Evolutionary conservation across 148 eudicot species (phyloP).

Genomic region (Chenopodium suecicum): DNA sequence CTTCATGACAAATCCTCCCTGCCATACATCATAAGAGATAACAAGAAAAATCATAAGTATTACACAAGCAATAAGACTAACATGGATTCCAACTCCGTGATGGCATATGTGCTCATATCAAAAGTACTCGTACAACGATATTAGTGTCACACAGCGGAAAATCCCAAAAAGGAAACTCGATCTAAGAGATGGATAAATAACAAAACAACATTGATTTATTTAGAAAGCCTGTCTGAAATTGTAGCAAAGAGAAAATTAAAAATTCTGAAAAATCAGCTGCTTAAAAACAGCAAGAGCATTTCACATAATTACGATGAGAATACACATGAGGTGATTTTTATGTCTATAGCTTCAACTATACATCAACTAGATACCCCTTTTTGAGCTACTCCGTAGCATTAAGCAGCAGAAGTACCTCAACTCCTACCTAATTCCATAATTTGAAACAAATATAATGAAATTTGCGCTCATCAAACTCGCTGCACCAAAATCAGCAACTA

Average conservation of each 20-base stretch:
- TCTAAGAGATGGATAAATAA: neutral
- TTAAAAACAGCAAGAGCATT: neutral
- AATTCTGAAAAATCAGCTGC: neutral
- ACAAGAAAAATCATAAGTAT: slow-evolving; percentile 8
- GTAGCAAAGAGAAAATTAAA: neutral
- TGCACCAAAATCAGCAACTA: neutral
- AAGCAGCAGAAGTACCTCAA: neutral
- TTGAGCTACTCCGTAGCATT: neutral
- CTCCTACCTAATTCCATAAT: neutral
- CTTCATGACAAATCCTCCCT: slow-evolving; percentile 32
- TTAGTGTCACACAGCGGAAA: neutral
- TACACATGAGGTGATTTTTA: neutral
- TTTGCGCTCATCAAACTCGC: neutral
- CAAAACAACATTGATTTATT: neutral
- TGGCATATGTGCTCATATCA: neutral
- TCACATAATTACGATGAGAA: neutral
- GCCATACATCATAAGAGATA: neutral
- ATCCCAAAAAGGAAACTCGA: neutral
- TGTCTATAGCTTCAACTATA: neutral
- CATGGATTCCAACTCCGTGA: neutral
- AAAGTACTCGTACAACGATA: neutral
- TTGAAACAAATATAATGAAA: too few relatives aligned
- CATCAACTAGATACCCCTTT: neutral
- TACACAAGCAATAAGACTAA: neutral
- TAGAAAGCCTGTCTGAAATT: neutral